These are phyloP conservation scores for Verticillium zaregamsianum DNA, from an alignment of 2,329 filamentous ascomycete species.

Conservation along the genomic window DNA sequence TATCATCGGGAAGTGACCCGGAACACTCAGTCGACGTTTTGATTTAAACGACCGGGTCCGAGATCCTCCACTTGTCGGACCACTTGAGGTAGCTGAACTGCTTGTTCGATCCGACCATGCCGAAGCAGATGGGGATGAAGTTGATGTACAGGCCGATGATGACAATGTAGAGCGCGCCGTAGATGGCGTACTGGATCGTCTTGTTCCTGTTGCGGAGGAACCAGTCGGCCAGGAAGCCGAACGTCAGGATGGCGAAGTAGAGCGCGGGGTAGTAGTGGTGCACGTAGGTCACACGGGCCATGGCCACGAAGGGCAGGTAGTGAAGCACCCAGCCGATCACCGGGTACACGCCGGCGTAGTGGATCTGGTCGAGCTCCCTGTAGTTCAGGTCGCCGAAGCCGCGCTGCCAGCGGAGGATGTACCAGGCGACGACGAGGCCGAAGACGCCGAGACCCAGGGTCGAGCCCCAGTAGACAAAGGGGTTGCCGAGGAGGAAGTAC, in stretches of 20 bases:
- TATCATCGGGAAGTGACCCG: not conserved
- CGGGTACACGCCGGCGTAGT: slow-evolving; percentile 90
- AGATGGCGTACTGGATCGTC: slow-evolving; percentile 63
- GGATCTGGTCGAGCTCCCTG: slow-evolving; percentile 85
- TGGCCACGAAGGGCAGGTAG: slow-evolving; percentile 91
- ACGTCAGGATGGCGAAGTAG: slow-evolving; percentile 89
- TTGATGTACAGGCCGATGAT: slow-evolving; percentile 81
- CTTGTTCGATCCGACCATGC: slow-evolving; percentile 81
- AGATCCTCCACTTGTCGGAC: slow-evolving; percentile 83
- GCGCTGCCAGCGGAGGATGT: slow-evolving; percentile 91
- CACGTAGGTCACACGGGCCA: slow-evolving; percentile 98
- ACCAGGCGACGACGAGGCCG: slow-evolving; percentile 71
- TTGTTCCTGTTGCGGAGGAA: slow-evolving; percentile 63
- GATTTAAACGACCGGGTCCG: slow-evolving; percentile 40
- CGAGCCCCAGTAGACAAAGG: slow-evolving; percentile 91
- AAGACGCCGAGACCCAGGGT: slow-evolving; percentile 75
- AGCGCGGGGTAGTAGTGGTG: slow-evolving; percentile 99
- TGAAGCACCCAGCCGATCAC: slow-evolving; percentile 93
- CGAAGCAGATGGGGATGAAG: slow-evolving; percentile 94
- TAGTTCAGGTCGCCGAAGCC: slow-evolving; percentile 80
- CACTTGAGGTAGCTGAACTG: slow-evolving; percentile 92
- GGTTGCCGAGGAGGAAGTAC: slow-evolving; percentile 97
- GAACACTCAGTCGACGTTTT: slow-evolving; percentile 7
- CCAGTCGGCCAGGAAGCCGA: slow-evolving; percentile 89
- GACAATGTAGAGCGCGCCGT: slow-evolving; percentile 66